Conservation (phyloP, 257 asterid species). For the Echites panduratus region DNA sequence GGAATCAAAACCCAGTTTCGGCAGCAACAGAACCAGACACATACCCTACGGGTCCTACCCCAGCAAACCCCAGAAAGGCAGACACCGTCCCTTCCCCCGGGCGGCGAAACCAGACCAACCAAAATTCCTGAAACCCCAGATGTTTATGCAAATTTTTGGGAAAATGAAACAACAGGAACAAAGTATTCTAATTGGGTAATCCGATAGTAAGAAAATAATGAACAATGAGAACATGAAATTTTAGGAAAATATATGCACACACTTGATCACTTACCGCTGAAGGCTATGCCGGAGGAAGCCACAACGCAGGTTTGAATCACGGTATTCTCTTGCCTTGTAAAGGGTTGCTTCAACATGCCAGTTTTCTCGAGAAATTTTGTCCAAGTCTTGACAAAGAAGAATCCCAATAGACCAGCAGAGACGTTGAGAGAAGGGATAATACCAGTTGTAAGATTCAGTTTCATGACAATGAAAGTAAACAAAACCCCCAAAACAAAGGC, state of each 20-base stretch:
- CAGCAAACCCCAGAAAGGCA: neutral
- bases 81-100: neutral
- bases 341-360: conserved; percentile 67
- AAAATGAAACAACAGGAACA: neutral
- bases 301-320: conserved; percentile 95
- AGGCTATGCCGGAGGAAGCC: conserved; percentile 94
- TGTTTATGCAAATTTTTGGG: neutral
- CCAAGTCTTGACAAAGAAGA: conserved; percentile 86
- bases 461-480: conserved; percentile 90
- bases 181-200: neutral
- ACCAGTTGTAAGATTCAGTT: conserved; percentile 84
- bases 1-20: too few species aligned
- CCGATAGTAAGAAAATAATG: neutral
- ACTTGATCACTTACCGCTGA: conserved; percentile 50
- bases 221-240: neutral
- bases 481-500: conserved; percentile 54
- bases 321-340: conserved; percentile 87
- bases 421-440: conserved; percentile 89
- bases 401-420: conserved; percentile 87
- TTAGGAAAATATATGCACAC: neutral
- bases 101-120: neutral
- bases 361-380: conserved; percentile 62
- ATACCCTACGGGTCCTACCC: too few species aligned
- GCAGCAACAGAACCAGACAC: neutral
- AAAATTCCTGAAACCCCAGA: neutral